phyloP scores from a whole-genome alignment of 257 asterid species.

The Solanum sejunctum region DNA sequence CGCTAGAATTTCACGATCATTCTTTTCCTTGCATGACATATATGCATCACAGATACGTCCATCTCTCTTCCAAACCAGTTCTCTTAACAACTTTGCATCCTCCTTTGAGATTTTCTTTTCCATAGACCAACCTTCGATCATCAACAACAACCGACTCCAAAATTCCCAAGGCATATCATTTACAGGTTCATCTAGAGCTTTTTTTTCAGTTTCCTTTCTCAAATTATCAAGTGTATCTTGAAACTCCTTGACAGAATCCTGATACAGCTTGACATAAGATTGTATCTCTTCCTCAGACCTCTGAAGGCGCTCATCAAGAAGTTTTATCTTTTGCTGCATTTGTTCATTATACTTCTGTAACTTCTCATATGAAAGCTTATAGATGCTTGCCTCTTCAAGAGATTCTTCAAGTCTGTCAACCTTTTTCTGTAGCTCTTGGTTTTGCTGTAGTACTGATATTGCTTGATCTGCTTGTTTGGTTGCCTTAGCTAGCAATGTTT shows the following conservation, averaged over 20 bases:
- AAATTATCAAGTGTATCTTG: constrained; percentile 59
- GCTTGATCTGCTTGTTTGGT: constrained; percentile 76
- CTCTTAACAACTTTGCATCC: constrained; percentile 59
- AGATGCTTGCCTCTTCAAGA: constrained; percentile 59
- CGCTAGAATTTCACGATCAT: constrained; percentile 50
- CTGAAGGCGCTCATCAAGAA: constrained; percentile 73
- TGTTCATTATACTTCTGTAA: constrained; percentile 60
- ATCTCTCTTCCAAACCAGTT: constrained; percentile 69
- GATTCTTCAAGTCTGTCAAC: constrained; percentile 79
- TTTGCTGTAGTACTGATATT: constrained; percentile 62
- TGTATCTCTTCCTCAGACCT: constrained; percentile 82
- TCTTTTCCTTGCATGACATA: constrained; percentile 57
- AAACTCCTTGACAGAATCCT: constrained; percentile 82
- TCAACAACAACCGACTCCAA: constrained; percentile 78
- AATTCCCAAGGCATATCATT: constrained; percentile 57
- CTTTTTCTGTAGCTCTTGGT: constrained; percentile 75
- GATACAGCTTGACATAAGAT: constrained; percentile 54
- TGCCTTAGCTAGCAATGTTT: constrained; percentile 51
- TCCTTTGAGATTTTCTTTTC: constrained; percentile 69
- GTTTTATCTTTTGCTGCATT: constrained; percentile 73
- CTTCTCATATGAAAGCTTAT: constrained; percentile 67
- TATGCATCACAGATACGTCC: constrained; percentile 43
- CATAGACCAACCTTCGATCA: constrained; percentile 89
- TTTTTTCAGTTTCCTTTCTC: constrained; percentile 60
- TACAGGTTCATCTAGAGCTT: constrained; percentile 26